Conservation (phyloP, 1,139 yeast genomes). For the Diutina catenulata region DNA sequence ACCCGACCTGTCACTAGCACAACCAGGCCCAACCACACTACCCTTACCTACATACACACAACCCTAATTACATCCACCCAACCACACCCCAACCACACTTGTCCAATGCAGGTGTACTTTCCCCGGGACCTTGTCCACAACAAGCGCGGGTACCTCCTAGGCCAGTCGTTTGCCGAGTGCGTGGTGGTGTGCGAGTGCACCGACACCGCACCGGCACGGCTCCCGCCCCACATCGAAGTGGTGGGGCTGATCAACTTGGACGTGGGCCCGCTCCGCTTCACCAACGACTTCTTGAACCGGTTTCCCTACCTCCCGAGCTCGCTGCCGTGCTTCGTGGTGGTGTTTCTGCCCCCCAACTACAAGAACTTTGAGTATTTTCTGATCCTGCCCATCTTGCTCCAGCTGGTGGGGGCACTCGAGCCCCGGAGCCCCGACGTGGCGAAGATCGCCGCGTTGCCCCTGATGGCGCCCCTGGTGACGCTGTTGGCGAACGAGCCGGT, state of each 20-base stretch:
- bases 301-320: not conserved
- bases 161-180: not conserved
- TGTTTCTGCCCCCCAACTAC: constrained; percentile 67
- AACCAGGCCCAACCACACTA: too few species aligned
- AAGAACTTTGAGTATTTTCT: constrained; percentile 72
- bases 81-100: too few species aligned
- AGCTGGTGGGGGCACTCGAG: constrained; percentile 15
- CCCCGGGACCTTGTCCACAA: not conserved
- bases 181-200: not conserved
- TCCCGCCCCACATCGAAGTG: not conserved
- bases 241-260: not conserved
- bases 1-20: too few species aligned
- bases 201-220: not conserved
- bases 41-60: too few species aligned
- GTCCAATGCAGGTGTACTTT: constrained; percentile 2
- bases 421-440: not conserved
- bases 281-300: constrained; percentile 3
- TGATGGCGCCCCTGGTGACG: not conserved
- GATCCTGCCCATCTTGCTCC: constrained; percentile 57
- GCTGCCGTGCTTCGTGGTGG: constrained; percentile 20
- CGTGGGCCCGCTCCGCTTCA: not conserved
- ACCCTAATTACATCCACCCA: too few species aligned
- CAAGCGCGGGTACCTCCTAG: not conserved
- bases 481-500: not conserved
- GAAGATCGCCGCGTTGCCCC: not conserved